phyloP scores from a whole-genome alignment of 768 basidiomycete genomes.

The Suillus placidus region DNA sequence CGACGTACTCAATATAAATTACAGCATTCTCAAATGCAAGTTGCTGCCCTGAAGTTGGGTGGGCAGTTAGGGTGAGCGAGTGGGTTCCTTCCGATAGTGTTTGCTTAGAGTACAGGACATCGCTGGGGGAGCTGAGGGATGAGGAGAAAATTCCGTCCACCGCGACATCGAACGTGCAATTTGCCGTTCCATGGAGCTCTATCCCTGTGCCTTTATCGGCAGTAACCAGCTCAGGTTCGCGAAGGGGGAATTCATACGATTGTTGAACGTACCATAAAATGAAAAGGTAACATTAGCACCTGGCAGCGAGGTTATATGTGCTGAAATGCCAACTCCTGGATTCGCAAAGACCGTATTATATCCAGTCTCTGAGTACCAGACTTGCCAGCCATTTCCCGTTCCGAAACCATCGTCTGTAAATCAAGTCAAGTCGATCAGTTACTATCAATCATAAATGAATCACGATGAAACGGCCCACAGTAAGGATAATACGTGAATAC shows the following conservation, averaged over 20 bases:
- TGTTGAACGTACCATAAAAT: slow-evolving; percentile 26
- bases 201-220: slow-evolving; percentile 14
- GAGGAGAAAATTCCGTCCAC: slow-evolving; percentile 11
- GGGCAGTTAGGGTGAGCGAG: slow-evolving; percentile 14
- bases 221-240: neutral
- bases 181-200: slow-evolving; percentile 12
- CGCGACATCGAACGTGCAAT: slow-evolving; percentile 17
- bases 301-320: slow-evolving; percentile 20
- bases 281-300: slow-evolving; percentile 28
- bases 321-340: slow-evolving; percentile 7
- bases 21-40: slow-evolving; percentile 15
- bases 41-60: slow-evolving; percentile 13
- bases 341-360: slow-evolving; percentile 9
- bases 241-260: neutral
- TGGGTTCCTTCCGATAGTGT: slow-evolving; percentile 12
- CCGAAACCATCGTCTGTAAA: slow-evolving; percentile 20
- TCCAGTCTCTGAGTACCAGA: slow-evolving; percentile 20
- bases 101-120: slow-evolving; percentile 10
- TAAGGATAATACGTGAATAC: slow-evolving; percentile 13
- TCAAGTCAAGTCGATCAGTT: neutral
- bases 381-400: slow-evolving; percentile 17
- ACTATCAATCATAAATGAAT: neutral
- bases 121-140: slow-evolving; percentile 2
- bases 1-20: slow-evolving; percentile 5
- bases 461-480: slow-evolving; percentile 4